Conservation (phyloP, 2,329 filamentous ascomycete genomes). For the Calycina herbarum region DNA sequence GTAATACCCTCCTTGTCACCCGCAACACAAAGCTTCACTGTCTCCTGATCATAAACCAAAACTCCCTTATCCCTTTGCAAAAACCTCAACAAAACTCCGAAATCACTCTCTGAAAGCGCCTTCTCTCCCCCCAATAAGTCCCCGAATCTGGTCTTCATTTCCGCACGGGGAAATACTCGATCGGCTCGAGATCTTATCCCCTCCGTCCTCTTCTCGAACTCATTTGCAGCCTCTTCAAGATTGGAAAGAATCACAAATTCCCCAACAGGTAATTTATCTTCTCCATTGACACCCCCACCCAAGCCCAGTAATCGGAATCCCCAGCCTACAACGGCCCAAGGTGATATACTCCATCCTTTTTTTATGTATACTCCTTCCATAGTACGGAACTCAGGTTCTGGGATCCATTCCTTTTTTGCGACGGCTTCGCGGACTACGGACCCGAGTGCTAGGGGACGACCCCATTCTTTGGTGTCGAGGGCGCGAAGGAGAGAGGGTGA, state of each 20-base stretch:
- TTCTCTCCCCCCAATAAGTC: slow-evolving; percentile 50
- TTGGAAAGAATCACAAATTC: slow-evolving; percentile 67
- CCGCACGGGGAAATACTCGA: slow-evolving; percentile 64
- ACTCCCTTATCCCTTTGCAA: slow-evolving; percentile 65
- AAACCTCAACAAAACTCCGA: slow-evolving; percentile 69
- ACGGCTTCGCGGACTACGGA: slow-evolving; percentile 77
- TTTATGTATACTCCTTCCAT: slow-evolving; percentile 68
- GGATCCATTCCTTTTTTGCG: slow-evolving; percentile 66
- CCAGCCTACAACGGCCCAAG: slow-evolving; percentile 75
- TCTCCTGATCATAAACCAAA: slow-evolving; percentile 62
- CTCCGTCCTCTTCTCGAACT: slow-evolving; percentile 48
- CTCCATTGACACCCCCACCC: slow-evolving; percentile 43
- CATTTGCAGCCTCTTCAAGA: slow-evolving; percentile 58
- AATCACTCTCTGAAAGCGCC: slow-evolving; percentile 60
- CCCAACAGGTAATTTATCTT: slow-evolving; percentile 59
- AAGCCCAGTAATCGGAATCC: slow-evolving; percentile 50
- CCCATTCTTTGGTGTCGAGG: slow-evolving; percentile 75
- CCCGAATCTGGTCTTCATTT: slow-evolving; percentile 62
- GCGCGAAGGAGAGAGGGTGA: slow-evolving; percentile 66
- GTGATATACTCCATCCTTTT: slow-evolving; percentile 63
- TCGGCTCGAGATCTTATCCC: slow-evolving; percentile 56
- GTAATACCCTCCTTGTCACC: slow-evolving; percentile 59
- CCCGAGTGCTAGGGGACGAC: slow-evolving; percentile 76
- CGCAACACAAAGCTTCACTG: slow-evolving; percentile 69
- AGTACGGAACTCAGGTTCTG: slow-evolving; percentile 65